A percentile compares a stretch with the other conserved stretches of the same genome.
phyloP scores from a whole-genome alignment of 1,284 basidiomycete genomes.

The Tausonia pullulans region DNA sequence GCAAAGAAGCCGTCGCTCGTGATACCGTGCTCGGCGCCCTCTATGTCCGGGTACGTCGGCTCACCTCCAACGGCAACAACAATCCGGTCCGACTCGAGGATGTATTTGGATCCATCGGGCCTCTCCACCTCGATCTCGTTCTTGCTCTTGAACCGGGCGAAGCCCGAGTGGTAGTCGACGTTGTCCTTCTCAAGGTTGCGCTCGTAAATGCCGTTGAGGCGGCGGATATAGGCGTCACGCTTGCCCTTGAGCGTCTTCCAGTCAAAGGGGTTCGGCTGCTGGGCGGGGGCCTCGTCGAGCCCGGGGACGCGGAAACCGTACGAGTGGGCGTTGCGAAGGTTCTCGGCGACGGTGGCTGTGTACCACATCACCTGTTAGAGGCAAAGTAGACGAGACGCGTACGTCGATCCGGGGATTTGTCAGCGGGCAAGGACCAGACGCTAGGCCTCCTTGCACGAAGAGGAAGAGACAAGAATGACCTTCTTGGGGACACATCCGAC shows the following conservation, averaged over 20 bases:
- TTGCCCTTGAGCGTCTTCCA: conserved; percentile 87
- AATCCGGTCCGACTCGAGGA: conserved; percentile 60
- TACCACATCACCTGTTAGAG: conserved; percentile 90
- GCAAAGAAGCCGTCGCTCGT: conserved; percentile 95
- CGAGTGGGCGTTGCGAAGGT: conserved; percentile 55
- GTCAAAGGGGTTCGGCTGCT: conserved; percentile 54
- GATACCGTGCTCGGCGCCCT: conserved; percentile 81
- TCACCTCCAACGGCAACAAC: conserved; percentile 77
- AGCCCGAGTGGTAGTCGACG: conserved; percentile 79
- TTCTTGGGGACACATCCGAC: conserved; percentile 34
- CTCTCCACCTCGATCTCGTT: conserved; percentile 53
- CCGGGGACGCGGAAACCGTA: conserved; percentile 57
- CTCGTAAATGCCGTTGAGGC: conserved; percentile 86
- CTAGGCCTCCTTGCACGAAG: conserved; percentile 28
- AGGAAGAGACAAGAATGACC: conserved; percentile 42
- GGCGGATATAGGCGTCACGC: conserved; percentile 87
- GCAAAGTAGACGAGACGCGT: not conserved
- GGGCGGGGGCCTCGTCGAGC: conserved; percentile 37
- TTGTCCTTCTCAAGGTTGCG: conserved; percentile 76
- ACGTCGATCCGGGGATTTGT: not conserved
- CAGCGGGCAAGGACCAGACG: conserved; percentile 1
- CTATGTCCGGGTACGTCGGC: conserved; percentile 79
- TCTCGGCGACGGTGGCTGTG: conserved; percentile 84
- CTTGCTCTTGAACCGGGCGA: conserved; percentile 57
- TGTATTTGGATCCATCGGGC: conserved; percentile 51